A percentile compares a stretch with the other conserved stretches of the same genome.
phyloP scores from a whole-genome alignment of 805 yeast species.

The Teunomyces atbi region DNA sequence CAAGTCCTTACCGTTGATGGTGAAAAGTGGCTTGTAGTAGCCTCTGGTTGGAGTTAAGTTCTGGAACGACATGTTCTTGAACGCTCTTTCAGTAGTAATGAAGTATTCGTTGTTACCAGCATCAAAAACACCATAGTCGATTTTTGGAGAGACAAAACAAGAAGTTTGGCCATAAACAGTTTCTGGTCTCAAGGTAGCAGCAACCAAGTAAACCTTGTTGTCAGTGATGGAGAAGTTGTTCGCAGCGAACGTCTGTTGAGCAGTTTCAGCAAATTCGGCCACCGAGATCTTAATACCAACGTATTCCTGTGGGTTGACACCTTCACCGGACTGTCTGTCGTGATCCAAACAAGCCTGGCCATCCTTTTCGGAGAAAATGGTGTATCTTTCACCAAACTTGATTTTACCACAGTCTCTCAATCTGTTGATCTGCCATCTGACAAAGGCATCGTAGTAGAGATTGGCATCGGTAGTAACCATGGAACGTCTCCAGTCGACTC shows the following conservation, averaged over 20 bases:
- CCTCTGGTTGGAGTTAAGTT: conserved; percentile 90
- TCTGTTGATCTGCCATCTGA: conserved; percentile 94
- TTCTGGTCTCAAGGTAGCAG: conserved; percentile 98
- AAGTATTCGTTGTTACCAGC: conserved; percentile 70
- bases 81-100: conserved; percentile 91
- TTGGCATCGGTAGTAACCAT: conserved; percentile 93
- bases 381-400: conserved; percentile 97
- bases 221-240: conserved; percentile 45
- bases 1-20: conserved; percentile 67
- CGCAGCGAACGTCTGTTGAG: conserved; percentile 52
- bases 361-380: conserved; percentile 95
- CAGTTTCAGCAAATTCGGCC: conserved; percentile 55
- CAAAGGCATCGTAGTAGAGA: conserved; percentile 91
- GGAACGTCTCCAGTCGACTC: conserved; percentile 98
- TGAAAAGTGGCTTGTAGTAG: conserved; percentile 55
- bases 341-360: conserved; percentile 99
- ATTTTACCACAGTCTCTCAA: conserved; percentile 84
- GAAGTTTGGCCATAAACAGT: conserved; percentile 99
- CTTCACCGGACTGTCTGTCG: conserved; percentile 96
- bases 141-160: conserved; percentile 95
- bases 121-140: conserved; percentile 86
- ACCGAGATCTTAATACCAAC: conserved; percentile 85
- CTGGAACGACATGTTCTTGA: conserved; percentile 96
- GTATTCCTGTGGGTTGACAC: conserved; percentile 95
- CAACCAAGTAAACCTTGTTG: conserved; percentile 79